Conservation (phyloP, 2,329 filamentous ascomycete species). For the Myrmaecium sp. region DNA sequence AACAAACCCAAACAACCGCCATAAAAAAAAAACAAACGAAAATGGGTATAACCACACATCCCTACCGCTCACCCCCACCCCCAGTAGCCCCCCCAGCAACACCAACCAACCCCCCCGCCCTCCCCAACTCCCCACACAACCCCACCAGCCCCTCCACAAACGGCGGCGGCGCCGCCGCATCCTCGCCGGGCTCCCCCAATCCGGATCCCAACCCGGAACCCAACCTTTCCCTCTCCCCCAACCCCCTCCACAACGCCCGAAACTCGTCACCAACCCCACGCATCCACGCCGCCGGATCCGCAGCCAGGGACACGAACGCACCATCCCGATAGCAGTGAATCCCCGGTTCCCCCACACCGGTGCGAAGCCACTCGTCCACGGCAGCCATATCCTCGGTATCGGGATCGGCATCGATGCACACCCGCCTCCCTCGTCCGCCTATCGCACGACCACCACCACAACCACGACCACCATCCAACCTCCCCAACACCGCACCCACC, state of each 20-base stretch:
- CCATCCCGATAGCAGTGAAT: conserved; percentile 4
- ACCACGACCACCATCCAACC: too few relatives aligned
- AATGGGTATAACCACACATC: too few relatives aligned
- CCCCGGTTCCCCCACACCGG: too few relatives aligned
- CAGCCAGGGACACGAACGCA: conserved; percentile 25
- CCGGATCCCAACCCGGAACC: background rate
- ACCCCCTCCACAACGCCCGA: conserved; percentile 4
- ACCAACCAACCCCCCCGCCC: conserved; percentile 25
- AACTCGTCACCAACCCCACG: conserved; percentile 35
- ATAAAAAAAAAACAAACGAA: too few relatives aligned
- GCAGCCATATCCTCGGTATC: too few relatives aligned
- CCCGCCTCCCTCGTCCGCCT: too few relatives aligned
- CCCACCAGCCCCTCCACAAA: conserved; percentile 52
- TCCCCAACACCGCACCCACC: conserved; percentile 24
- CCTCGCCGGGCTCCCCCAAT: conserved; percentile 9
- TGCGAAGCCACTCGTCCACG: too few relatives aligned
- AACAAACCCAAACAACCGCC: too few relatives aligned
- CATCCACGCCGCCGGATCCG: conserved; percentile 44
- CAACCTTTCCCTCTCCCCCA: conserved; percentile 22
- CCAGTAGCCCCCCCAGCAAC: too few relatives aligned
- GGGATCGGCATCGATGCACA: too few relatives aligned
- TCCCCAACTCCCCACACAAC: conserved; percentile 43
- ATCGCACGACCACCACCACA: too few relatives aligned
- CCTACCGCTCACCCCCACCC: too few relatives aligned
- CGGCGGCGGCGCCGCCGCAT: conserved; percentile 28